phyloP scores from a whole-genome alignment of 73 alveolate genomes.

The Tetrahymena elliotti region DNA sequence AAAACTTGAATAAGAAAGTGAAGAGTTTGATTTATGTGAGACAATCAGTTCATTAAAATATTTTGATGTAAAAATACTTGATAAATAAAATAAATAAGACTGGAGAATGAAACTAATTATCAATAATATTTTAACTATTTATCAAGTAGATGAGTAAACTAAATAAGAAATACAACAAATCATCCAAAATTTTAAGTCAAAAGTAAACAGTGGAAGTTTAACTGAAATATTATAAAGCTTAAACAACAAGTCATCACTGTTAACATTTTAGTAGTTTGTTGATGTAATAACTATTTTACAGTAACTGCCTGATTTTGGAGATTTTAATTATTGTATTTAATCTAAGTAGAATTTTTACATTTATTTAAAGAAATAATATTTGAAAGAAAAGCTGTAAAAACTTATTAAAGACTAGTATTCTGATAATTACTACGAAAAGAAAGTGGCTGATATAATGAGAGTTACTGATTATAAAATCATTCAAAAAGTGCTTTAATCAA shows the following conservation, averaged over 20 bases:
- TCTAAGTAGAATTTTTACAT: too few relatives aligned
- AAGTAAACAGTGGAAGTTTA: background rate
- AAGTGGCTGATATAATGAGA: background rate
- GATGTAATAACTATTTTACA: too few relatives aligned
- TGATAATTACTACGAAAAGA: background rate
- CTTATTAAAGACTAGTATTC: background rate
- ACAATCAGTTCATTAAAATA: background rate
- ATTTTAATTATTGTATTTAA: too few relatives aligned
- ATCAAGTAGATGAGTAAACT: too few relatives aligned
- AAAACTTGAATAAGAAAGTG: background rate
- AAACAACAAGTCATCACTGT: too few relatives aligned
- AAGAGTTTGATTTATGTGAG: background rate
- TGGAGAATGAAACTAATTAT: background rate
- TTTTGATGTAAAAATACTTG: background rate
- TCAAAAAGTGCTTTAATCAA: background rate
- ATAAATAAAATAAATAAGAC: background rate
- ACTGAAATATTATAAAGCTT: too few relatives aligned
- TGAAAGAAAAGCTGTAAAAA: background rate
- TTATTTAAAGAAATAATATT: background rate
- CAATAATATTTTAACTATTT: too few relatives aligned
- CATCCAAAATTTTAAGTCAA: background rate
- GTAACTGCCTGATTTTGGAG: background rate
- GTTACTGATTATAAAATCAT: background rate
- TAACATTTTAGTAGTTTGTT: background rate
- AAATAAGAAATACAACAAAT: background rate